Evolutionary conservation across 768 basidiomycete genomes (phyloP).

Genomic region (Russula ochroleuca): DNA sequence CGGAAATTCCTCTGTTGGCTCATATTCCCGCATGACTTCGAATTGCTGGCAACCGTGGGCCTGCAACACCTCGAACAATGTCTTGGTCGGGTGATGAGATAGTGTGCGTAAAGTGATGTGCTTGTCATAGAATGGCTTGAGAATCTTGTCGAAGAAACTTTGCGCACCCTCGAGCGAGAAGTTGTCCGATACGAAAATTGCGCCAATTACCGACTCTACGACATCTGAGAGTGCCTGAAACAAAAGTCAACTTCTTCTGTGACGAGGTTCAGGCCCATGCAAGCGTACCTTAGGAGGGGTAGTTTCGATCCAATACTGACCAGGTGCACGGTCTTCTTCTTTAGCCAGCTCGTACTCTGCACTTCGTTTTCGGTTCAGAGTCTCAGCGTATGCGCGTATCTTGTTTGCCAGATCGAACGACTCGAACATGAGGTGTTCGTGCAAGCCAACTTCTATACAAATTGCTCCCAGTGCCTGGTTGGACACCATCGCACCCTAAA

Average conservation of each 20-base stretch:
- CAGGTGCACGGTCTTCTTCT: conserved; percentile 48
- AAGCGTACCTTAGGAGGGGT: conserved; percentile 68
- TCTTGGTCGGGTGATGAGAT: conserved; percentile 72
- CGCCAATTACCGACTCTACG: conserved; percentile 75
- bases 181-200: conserved; percentile 71
- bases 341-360: conserved; percentile 47
- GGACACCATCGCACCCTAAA: conserved; percentile 80
- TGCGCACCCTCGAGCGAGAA: conserved; percentile 60
- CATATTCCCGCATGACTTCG: conserved; percentile 38
- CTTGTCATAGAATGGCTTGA: conserved; percentile 75
- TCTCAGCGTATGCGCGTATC: conserved; percentile 51
- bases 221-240: conserved; percentile 70
- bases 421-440: conserved; percentile 56
- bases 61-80: conserved; percentile 69
- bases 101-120: conserved; percentile 70
- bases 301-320: conserved; percentile 75
- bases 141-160: conserved; percentile 58
- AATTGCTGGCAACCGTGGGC: conserved; percentile 67
- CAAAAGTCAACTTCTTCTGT: neutral
- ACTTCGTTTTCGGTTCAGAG: conserved; percentile 44
- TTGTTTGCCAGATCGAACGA: conserved; percentile 47
- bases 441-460: conserved; percentile 64
- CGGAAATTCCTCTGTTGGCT: conserved; percentile 42
- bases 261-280: neutral
- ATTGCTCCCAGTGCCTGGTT: conserved; percentile 73